Evolutionary conservation across 2,329 filamentous ascomycete genomes (phyloP).

Genomic region (Neodidymelliopsis sp.): DNA sequence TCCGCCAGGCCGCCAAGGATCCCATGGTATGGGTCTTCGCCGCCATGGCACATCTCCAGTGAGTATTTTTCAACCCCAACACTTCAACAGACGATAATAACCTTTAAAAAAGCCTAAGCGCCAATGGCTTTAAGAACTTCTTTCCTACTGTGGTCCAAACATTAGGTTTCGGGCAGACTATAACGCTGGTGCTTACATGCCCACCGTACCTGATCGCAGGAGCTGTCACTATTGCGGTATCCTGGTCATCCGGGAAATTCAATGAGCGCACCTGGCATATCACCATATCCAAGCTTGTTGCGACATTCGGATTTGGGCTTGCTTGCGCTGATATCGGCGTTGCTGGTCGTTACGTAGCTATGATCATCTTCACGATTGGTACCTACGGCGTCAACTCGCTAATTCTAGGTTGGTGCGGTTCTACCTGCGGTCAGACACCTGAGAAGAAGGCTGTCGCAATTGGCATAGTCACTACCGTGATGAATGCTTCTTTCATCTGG

Average conservation of each 20-base stretch:
- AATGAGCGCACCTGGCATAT: conserved; percentile 77
- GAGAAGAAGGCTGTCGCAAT: conserved; percentile 57
- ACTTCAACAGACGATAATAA: not conserved
- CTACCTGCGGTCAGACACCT: conserved; percentile 53
- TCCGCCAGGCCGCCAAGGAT: conserved; percentile 51
- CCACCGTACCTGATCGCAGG: conserved; percentile 59
- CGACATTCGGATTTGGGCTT: conserved; percentile 71
- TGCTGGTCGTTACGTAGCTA: conserved; percentile 72
- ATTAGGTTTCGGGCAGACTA: conserved; percentile 63
- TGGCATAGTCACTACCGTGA: conserved; percentile 54
- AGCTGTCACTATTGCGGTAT: conserved; percentile 69
- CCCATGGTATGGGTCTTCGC: conserved; percentile 51
- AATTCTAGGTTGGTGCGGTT: conserved; percentile 56
- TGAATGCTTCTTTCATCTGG: conserved; percentile 54
- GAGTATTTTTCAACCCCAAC: no score
- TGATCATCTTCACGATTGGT: conserved; percentile 61
- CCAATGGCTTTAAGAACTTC: conserved; percentile 58
- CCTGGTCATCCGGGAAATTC: conserved; percentile 74
- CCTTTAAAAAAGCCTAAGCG: conserved; percentile 44
- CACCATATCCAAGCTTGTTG: conserved; percentile 66
- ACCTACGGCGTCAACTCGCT: conserved; percentile 52
- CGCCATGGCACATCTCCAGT: conserved; percentile 51
- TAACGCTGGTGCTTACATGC: conserved; percentile 59
- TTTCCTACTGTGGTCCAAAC: conserved; percentile 71
- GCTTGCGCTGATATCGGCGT: conserved; percentile 63